Evolutionary conservation across 2,329 filamentous ascomycete species (phyloP), one percentile per base, ranked within the genome.

Genomic region (Cercospora zeae-maydis): DNA sequence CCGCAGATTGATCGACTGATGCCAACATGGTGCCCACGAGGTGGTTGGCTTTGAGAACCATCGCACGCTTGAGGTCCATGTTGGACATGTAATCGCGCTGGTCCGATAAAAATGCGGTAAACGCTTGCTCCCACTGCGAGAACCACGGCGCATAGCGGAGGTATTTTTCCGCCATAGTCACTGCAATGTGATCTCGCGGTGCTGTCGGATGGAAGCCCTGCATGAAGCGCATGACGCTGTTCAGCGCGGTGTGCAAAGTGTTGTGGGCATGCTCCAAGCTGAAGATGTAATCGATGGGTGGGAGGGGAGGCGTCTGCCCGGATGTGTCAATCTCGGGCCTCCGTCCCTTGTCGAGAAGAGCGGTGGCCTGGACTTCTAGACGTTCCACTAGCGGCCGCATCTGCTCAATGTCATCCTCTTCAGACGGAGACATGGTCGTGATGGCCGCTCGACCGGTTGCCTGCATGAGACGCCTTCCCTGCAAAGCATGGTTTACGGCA

Each of bases 41-140:
- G 55, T 74, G 72, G 54, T 74, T 74, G 24, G 72, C 70, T 59
- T 74, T 74, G n/a, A 74, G 67, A n/a, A 74, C 72, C 71, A 74
- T 74, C 2, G 72, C 71, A 24, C 72, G 68, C 62, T 74, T 74
- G 52, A 72, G 64, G 59, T 74, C 72, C 62, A 71, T 67, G 60
- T 73, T 70, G 30, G 65, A 63, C 65, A 74, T 69, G 61, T 59
- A 63, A 21, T 67, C 70, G 31, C 67, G 66, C 49, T 69, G 64
- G 7, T 68, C 65, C 5, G 70, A 67, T 13, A 74, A 62, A 49
- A 66, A 74, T 1, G 61, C 36, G 8, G 71, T 72, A 59, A 74
- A 74, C 2, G 70, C 71, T 14, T 58, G 37, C 37, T 74, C 72
- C 72, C 72, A 74, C 31, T 67, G 66, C 33, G 65, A 62, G 33